phyloP scores from a whole-genome alignment of 306 rosid species.

The Coriaria nepalensis region DNA sequence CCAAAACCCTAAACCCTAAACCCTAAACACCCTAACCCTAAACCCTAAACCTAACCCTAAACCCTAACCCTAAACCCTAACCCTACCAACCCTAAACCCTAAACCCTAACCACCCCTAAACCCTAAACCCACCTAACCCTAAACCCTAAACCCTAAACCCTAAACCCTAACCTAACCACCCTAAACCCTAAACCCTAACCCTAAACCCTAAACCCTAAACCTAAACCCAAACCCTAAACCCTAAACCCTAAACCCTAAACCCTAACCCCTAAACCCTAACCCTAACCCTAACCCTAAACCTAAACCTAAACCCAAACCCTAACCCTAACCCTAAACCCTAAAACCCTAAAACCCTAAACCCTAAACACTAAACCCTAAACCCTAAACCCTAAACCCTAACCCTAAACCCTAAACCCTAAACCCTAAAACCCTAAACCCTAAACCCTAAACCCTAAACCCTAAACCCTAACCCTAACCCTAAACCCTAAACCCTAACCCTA shows the following conservation, averaged over 20 bases:
- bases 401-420: constrained; percentile 7
- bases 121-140: constrained; percentile 7
- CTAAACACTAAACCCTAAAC: neutral
- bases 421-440: constrained; percentile 10
- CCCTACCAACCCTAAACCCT: constrained; percentile 9
- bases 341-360: neutral
- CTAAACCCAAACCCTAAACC: neutral
- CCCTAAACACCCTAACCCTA: constrained; percentile 5
- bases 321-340: constrained; percentile 2
- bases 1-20: neutral
- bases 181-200: neutral
- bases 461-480: constrained; percentile 8
- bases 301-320: constrained; percentile 6
- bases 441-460: constrained; percentile 2
- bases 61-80: constrained; percentile 11
- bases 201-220: neutral
- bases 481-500: constrained; percentile 10
- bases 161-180: neutral
- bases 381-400: constrained; percentile 4
- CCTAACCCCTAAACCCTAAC: constrained; percentile 4
- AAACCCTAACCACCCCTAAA: constrained; percentile 8
- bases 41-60: constrained; percentile 8
- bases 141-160: constrained; percentile 7
- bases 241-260: constrained; percentile 8
- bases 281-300: constrained; percentile 3